Percentiles rank a stretch among this genome's conserved stretches.
Conservation (phyloP, 1,139 yeast genomes). For the Nakaseomyces nivariensis region DNA sequence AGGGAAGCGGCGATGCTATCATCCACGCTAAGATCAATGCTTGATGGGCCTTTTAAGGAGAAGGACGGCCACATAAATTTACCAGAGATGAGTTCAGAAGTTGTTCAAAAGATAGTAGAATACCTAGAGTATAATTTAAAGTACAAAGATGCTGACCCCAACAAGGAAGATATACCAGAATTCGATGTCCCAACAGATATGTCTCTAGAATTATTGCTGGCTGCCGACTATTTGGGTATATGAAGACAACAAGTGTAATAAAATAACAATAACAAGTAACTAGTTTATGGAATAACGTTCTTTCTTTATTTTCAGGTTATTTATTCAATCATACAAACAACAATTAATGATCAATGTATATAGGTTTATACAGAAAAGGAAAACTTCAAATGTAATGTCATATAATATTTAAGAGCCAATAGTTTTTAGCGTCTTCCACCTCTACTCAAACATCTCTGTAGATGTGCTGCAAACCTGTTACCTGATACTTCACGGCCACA, state of each 20-base stretch:
- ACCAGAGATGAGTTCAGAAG: constrained; percentile 54
- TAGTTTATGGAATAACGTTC: too few species aligned
- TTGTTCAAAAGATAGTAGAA: constrained; percentile 75
- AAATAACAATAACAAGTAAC: background rate
- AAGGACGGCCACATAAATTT: constrained; percentile 31
- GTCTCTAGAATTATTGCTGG: constrained; percentile 82
- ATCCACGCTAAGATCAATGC: constrained; percentile 59
- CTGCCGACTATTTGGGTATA: constrained; percentile 75
- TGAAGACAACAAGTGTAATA: constrained; percentile 7
- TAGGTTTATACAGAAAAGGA: too few species aligned
- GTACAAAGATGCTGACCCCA: constrained; percentile 47
- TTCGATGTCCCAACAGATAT: constrained; percentile 89
- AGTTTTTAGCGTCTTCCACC: constrained; percentile 33
- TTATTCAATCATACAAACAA: too few species aligned
- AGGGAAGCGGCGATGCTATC: constrained; percentile 78
- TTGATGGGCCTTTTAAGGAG: constrained; percentile 34
- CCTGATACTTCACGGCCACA: constrained; percentile 87
- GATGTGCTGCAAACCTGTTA: constrained; percentile 83
- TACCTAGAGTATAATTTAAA: constrained; percentile 70
- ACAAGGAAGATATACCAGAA: constrained; percentile 43
- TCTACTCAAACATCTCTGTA: constrained; percentile 76
- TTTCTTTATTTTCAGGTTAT: too few species aligned
- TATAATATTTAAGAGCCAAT: too few species aligned
- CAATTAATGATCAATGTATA: too few species aligned
- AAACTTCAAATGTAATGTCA: too few species aligned